Evolutionary conservation across 768 basidiomycete species (phyloP).

Genomic region (Cubamyces lactineus): DNA sequence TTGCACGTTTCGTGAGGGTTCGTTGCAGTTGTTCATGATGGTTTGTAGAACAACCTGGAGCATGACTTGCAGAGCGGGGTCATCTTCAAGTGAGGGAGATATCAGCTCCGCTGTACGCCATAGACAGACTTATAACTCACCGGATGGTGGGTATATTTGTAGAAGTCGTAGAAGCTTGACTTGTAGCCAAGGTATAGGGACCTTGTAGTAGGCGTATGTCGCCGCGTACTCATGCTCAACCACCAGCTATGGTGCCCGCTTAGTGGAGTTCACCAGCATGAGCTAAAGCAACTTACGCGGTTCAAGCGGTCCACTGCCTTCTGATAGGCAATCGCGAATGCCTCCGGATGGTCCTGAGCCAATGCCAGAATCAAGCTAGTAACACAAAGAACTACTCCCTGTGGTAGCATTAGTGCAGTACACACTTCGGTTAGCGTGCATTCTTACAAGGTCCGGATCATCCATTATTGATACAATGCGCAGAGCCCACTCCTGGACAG

Average conservation of each 20-base stretch:
- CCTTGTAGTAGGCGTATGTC: constrained; percentile 96
- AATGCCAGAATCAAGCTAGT: constrained; percentile 92
- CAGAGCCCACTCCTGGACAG: constrained; percentile 93
- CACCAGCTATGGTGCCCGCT: constrained; percentile 59
- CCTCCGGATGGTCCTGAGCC: constrained; percentile 91
- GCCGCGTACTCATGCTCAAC: constrained; percentile 88
- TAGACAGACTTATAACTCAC: constrained; percentile 47
- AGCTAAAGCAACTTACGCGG: constrained; percentile 56
- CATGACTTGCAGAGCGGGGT: constrained; percentile 74
- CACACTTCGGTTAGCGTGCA: background rate
- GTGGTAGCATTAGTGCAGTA: constrained; percentile 3
- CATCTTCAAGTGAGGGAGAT: constrained; percentile 55
- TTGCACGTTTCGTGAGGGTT: constrained; percentile 92
- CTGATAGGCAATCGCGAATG: constrained; percentile 89
- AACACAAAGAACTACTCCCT: constrained; percentile 96
- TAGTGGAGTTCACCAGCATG: background rate
- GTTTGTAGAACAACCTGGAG: constrained; percentile 85
- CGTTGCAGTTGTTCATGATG: constrained; percentile 89
- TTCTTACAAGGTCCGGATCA: constrained; percentile 76
- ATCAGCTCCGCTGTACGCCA: constrained; percentile 1
- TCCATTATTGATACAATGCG: constrained; percentile 97
- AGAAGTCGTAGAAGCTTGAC: constrained; percentile 91
- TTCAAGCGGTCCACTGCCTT: constrained; percentile 91
- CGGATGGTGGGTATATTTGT: constrained; percentile 95
- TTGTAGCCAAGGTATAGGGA: constrained; percentile 97